A percentile compares a stretch with the other conserved stretches of the same genome.
phyloP scores from a whole-genome alignment of 305 asterid species.

The Fraxinus floribunda region DNA sequence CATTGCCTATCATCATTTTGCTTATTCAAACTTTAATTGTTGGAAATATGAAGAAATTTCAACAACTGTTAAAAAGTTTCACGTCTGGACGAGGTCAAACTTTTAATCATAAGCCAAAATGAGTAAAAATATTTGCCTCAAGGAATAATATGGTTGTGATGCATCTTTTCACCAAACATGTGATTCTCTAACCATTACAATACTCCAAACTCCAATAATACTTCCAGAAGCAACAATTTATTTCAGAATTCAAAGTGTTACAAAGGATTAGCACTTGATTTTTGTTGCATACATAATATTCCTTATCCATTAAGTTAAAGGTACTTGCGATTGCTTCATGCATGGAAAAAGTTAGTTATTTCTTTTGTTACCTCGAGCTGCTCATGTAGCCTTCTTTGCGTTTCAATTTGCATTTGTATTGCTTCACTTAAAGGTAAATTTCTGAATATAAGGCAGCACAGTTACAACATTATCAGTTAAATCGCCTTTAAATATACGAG shows the following conservation, averaged over 20 bases:
- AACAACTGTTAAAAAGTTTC: neutral
- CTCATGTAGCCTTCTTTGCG: constrained; percentile 79
- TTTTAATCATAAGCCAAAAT: neutral
- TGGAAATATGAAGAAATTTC: neutral
- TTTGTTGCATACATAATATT: neutral
- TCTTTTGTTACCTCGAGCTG: constrained; percentile 74
- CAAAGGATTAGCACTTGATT: constrained; percentile 1
- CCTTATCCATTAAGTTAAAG: neutral
- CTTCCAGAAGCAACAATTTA: neutral
- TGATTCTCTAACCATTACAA: neutral
- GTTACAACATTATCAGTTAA: constrained; percentile 20
- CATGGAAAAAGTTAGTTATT: neutral
- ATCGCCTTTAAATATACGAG: constrained; percentile 5
- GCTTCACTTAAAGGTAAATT: constrained; percentile 74
- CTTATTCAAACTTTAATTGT: neutral
- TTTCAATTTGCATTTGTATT: constrained; percentile 88
- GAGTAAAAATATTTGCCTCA: neutral
- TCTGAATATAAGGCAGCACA: constrained; percentile 41
- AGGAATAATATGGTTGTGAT: neutral
- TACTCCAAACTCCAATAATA: constrained; percentile 16
- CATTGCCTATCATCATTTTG: neutral
- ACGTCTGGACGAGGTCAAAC: no score
- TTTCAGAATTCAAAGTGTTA: neutral
- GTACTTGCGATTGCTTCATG: constrained; percentile 3
- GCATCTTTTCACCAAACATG: neutral